phyloP scores from a whole-genome alignment of 1,284 basidiomycete species.

The Polyporus tsugae region DNA sequence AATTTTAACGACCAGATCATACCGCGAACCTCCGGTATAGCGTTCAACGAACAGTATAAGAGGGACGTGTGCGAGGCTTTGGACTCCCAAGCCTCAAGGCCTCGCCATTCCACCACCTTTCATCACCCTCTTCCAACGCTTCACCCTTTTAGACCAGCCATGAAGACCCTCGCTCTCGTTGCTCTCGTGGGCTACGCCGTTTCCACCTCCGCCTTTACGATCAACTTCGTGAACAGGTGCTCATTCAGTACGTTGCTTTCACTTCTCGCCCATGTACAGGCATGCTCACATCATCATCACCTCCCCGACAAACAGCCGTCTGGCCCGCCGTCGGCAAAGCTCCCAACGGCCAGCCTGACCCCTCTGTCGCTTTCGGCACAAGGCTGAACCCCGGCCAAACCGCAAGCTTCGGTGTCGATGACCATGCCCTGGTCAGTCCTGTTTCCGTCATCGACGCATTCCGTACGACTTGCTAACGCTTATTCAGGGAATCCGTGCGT shows the following conservation, averaged over 20 bases:
- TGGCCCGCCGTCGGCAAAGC: slow-evolving; percentile 8
- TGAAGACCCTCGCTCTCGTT: slow-evolving; percentile 7
- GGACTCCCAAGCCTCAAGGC: neutral
- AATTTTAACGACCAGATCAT: neutral
- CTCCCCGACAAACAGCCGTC: neutral
- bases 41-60: neutral
- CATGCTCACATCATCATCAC: neutral
- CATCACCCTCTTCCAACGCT: neutral
- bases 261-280: neutral
- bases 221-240: slow-evolving; percentile 9
- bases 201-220: slow-evolving; percentile 3
- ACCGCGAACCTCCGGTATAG: neutral
- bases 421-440: neutral
- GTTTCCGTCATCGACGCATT: neutral
- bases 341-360: slow-evolving; percentile 8
- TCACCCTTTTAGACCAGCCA: neutral
- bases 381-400: slow-evolving; percentile 7
- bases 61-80: neutral
- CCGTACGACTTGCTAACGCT: neutral
- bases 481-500: slow-evolving; percentile 5
- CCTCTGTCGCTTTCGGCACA: neutral
- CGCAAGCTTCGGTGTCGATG: slow-evolving; percentile 9
- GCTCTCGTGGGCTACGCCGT: neutral
- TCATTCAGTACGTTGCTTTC: neutral
- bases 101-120: neutral